phyloP scores from a whole-genome alignment of 2,329 filamentous ascomycete species.

The Endothia cerciana region DNA sequence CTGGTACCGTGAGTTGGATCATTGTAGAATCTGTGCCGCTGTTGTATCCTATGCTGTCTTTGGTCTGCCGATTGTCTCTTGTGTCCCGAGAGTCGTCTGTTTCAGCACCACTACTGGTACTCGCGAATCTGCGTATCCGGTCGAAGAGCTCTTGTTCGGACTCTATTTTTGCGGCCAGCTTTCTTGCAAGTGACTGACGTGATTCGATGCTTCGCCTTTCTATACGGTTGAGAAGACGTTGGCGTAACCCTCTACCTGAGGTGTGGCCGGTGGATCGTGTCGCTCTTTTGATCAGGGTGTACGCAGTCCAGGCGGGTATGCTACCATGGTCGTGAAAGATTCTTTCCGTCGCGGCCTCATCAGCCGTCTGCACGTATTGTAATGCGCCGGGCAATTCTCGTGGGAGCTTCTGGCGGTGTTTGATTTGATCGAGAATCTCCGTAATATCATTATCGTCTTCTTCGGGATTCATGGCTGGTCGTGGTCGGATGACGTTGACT shows the following conservation, averaged over 20 bases:
- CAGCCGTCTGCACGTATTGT: neutral
- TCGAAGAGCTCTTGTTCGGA: neutral
- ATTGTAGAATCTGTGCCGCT: neutral
- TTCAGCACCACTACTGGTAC: neutral
- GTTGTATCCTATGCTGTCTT: neutral
- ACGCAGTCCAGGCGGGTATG: slow-evolving; percentile 3
- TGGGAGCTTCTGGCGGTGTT: neutral
- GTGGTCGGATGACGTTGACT: too few relatives aligned
- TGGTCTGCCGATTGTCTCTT: neutral
- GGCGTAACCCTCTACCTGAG: slow-evolving; percentile 1
- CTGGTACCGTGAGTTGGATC: neutral
- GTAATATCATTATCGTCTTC: neutral
- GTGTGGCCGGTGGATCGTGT: slow-evolving; percentile 2
- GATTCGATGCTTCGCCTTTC: slow-evolving; percentile 6
- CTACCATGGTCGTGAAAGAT: slow-evolving; percentile 8
- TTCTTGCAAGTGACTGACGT: neutral
- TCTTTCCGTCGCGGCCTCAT: neutral
- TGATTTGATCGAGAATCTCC: neutral
- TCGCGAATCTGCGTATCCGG: neutral
- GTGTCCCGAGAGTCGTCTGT: slow-evolving; percentile 1
- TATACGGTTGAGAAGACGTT: slow-evolving; percentile 5
- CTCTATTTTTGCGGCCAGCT: neutral
- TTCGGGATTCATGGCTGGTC: too few relatives aligned
- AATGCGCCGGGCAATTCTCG: neutral
- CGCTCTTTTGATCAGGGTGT: slow-evolving; percentile 2